Base-by-base conservation (phyloP, 2,329 filamentous ascomycete genomes). In the Claviceps fusiformis region DNA sequence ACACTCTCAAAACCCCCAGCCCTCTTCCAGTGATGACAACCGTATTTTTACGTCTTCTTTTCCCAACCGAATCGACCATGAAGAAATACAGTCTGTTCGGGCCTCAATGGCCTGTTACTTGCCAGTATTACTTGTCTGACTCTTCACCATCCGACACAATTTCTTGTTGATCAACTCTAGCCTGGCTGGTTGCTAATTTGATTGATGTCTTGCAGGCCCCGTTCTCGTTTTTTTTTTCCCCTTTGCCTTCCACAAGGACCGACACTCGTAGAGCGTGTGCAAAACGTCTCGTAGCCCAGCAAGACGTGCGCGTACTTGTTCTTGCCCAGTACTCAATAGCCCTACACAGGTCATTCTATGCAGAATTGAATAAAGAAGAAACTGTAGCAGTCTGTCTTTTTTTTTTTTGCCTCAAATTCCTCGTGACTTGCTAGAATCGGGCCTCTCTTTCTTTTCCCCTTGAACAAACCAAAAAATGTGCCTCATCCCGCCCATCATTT, bases 61-160 rank as follows among this genome's bases (percentile, higher is more conserved):
- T 87, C 85, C 85, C 80, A 83, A 78, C 85, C 75, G 85, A 91
- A 79, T 89, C 87, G 87, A 82, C 85, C 84, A 85, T 91, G 87
- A 89, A 82, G 83, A 88, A 84, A 56, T 68, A 74, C 68, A 75
- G 76, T 79, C 79, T 85, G 75, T 79, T 75, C 81, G 83, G 84
- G 82, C 75, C 73, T 72, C 73, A 19, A 19, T 70, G 78, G 52
- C 82, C 83, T 88, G 87, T 85, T 90, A 90, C 87, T 90, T 87
- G 87, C 87, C 87, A 91, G 87, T 90, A 90, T 85, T 76, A 72
- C 75, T 79, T 83, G 83, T 87, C 86, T 89, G 86, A 89, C 64
- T 64, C 60, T 17, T 41, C 13, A 33, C 65, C 63, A 62, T 67
- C 60, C 53, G 35, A 55, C 55, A 39, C 56, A 9, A 10, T 6